These are phyloP conservation scores for Fraxinus floribunda DNA, from an alignment of 305 asterid species.

Conservation along the genomic window DNA sequence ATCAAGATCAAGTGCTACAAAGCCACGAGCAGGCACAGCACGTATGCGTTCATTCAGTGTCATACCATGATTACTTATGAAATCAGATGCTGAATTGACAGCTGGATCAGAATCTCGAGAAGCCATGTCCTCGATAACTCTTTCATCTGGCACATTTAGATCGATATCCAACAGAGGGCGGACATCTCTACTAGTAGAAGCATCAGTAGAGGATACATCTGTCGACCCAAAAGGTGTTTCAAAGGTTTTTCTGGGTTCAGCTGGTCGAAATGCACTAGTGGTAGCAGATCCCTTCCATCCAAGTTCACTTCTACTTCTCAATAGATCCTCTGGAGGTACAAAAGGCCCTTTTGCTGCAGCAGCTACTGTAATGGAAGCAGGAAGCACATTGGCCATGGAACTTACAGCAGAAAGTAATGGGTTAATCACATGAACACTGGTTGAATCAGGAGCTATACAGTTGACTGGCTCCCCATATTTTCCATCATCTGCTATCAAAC, in stretches of 20 bases:
- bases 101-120: conserved; percentile 41
- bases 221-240: conserved; percentile 33
- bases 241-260: conserved; percentile 58
- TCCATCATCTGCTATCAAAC: conserved; percentile 45
- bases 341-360: conserved; percentile 67
- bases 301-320: conserved; percentile 54
- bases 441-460: conserved; percentile 22
- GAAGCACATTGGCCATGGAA: conserved; percentile 29
- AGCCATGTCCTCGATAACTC: conserved; percentile 55
- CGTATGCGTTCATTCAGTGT: conserved; percentile 24
- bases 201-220: conserved; percentile 30
- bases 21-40: conserved; percentile 30
- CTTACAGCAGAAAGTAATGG: conserved; percentile 31
- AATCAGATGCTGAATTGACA: conserved; percentile 25
- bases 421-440: conserved; percentile 30
- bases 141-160: conserved; percentile 71
- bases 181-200: conserved; percentile 37
- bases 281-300: conserved; percentile 89
- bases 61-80: conserved; percentile 17
- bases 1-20: conserved; percentile 49
- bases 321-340: conserved; percentile 60
- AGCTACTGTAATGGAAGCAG: conserved; percentile 56
- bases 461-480: conserved; percentile 35
- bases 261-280: conserved; percentile 77
- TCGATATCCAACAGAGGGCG: conserved; percentile 62